Evolutionary conservation across 495 filamentous ascomycete genomes (phyloP).

Genomic region (Lepidopterella palustris): DNA sequence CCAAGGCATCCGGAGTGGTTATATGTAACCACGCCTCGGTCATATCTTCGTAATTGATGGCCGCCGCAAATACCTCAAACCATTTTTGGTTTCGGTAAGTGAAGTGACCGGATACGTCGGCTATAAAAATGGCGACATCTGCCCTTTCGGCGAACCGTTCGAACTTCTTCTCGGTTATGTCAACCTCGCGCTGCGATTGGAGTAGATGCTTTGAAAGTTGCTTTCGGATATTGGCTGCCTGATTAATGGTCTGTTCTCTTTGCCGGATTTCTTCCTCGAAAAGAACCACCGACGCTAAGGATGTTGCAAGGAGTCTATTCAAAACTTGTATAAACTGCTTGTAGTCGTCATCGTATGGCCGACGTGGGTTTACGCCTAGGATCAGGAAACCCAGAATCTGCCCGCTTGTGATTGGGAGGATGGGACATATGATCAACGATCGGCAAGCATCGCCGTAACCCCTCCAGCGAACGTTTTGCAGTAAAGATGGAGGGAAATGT

Average conservation of each 20-base stretch:
- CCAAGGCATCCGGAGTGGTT: not conserved
- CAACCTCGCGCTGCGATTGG: constrained; percentile 13
- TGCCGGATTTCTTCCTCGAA: constrained; percentile 25
- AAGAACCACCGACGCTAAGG: constrained; percentile 24
- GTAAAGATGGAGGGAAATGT: constrained; percentile 19
- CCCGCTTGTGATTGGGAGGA: constrained; percentile 32
- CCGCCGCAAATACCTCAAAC: constrained; percentile 1
- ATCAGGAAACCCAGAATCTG: constrained; percentile 42
- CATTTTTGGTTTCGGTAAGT: constrained; percentile 3
- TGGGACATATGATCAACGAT: constrained; percentile 33
- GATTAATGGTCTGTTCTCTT: constrained; percentile 9
- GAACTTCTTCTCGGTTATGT: not conserved
- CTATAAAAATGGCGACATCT: constrained; percentile 3
- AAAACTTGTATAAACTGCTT: constrained; percentile 15
- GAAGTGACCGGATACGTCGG: not conserved
- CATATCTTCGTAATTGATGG: not conserved
- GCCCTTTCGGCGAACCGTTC: constrained; percentile 3
- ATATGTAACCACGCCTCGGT: not conserved
- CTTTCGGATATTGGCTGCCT: constrained; percentile 15
- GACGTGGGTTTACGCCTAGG: constrained; percentile 41
- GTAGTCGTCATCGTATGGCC: constrained; percentile 40
- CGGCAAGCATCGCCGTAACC: constrained; percentile 35
- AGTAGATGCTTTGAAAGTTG: constrained; percentile 16
- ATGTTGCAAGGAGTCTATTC: constrained; percentile 22
- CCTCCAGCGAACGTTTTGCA: constrained; percentile 31